A percentile compares a stretch with the other conserved stretches of the same genome.
Evolutionary conservation across 192 early-diverging fungal genomes (phyloP).

Genomic region (Chytriomyces hyalinus): DNA sequence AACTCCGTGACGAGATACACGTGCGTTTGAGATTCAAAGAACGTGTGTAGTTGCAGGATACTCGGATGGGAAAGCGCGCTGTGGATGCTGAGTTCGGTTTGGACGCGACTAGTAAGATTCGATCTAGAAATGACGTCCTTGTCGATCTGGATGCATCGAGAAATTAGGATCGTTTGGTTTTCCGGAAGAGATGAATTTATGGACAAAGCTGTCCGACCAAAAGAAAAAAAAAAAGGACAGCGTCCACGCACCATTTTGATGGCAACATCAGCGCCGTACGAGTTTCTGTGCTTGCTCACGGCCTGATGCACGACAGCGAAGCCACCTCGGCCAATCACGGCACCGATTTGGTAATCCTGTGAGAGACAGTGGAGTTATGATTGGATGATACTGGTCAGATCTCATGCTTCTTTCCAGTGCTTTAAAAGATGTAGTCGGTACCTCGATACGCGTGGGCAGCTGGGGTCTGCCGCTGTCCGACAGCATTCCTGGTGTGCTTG

Average conservation of each 20-base stretch:
- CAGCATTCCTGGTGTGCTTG: not conserved
- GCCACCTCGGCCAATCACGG: constrained; percentile 54
- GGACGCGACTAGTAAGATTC: constrained; percentile 58
- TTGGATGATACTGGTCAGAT: not conserved
- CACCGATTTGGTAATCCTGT: constrained; percentile 55
- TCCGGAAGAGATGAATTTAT: not conserved
- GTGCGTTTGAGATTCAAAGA: constrained; percentile 69
- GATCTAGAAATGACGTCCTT: constrained; percentile 49
- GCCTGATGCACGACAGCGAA: constrained; percentile 58
- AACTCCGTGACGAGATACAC: constrained; percentile 80
- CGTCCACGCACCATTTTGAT: constrained; percentile 53
- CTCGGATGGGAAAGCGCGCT: constrained; percentile 61
- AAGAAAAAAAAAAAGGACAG: not conserved
- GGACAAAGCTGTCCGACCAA: not conserved
- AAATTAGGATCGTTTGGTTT: not conserved
- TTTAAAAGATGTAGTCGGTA: not conserved
- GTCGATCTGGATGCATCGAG: constrained; percentile 47
- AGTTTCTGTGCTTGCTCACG: constrained; percentile 30
- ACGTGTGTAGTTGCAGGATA: constrained; percentile 65
- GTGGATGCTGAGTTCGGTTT: constrained; percentile 71
- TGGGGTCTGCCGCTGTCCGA: constrained; percentile 4
- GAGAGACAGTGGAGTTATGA: not conserved
- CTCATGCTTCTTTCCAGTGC: not conserved
- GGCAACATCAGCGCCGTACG: constrained; percentile 49
- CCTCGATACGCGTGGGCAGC: constrained; percentile 24